These are phyloP conservation scores for Salinomyces thailandicus DNA, from an alignment of 2,329 filamentous ascomycete species.

Conservation along the genomic window DNA sequence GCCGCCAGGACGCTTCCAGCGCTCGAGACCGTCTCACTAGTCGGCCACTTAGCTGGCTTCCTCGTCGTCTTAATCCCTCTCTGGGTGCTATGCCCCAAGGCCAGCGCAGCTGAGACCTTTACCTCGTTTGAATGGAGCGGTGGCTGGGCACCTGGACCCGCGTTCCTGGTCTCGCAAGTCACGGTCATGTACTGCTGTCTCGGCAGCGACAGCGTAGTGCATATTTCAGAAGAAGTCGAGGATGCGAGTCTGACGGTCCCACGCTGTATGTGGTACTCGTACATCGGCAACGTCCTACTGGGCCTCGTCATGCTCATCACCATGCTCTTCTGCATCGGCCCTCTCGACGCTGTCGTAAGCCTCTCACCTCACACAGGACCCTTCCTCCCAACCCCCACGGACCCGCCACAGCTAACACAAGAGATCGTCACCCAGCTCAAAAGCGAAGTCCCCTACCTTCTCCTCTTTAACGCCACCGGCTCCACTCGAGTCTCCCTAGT, in stretches of 20 bases:
- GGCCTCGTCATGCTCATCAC: conserved; percentile 15
- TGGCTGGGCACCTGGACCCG: conserved; percentile 1
- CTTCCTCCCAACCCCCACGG: no score
- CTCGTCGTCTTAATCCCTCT: conserved; percentile 22
- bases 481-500: conserved; percentile 9
- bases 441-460: conserved; percentile 11
- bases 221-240: conserved; percentile 25
- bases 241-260: conserved; percentile 19
- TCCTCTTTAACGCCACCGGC: conserved; percentile 18
- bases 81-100: conserved; percentile 22
- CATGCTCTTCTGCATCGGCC: conserved; percentile 22
- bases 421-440: conserved; percentile 4
- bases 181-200: conserved; percentile 5
- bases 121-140: conserved; percentile 6
- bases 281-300: conserved; percentile 10
- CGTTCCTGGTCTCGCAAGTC: conserved; percentile 2
- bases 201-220: conserved; percentile 7
- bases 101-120: conserved; percentile 23
- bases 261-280: conserved; percentile 14
- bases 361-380: neutral
- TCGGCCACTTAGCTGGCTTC: conserved; percentile 22
- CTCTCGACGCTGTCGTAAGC: conserved; percentile 18
- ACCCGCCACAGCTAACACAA: no score
- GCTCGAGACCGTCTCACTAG: conserved; percentile 22
- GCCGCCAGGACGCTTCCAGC: conserved; percentile 23